Conservation (phyloP, 2,329 filamentous ascomycete species). For the Colletotrichum tabaci region DNA sequence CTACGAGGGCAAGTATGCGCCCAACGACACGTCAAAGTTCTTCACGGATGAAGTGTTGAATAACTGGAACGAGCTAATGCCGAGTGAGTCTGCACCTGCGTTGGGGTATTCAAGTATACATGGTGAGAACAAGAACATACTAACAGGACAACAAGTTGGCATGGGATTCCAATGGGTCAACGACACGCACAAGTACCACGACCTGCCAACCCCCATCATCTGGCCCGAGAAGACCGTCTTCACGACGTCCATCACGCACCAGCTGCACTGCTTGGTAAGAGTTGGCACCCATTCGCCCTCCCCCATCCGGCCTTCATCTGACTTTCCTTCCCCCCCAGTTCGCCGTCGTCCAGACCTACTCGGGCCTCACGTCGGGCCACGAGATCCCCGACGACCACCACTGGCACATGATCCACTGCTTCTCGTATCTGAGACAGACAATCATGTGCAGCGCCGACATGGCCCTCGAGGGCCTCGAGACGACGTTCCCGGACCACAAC, state of each 20-base stretch:
- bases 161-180: constrained; percentile 58
- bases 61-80: constrained; percentile 58
- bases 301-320: no score
- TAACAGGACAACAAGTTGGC: constrained; percentile 43
- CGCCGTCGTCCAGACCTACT: constrained; percentile 61
- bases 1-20: constrained; percentile 52
- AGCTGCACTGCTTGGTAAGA: constrained; percentile 59
- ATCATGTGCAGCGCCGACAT: constrained; percentile 63
- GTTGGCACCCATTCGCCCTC: background rate
- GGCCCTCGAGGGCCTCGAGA: constrained; percentile 61
- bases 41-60: constrained; percentile 52
- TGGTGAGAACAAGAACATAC: constrained; percentile 11
- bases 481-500: constrained; percentile 63
- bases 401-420: constrained; percentile 65
- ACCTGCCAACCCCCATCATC: constrained; percentile 54
- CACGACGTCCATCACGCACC: constrained; percentile 60
- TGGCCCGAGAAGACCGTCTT: constrained; percentile 56
- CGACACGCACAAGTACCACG: constrained; percentile 53
- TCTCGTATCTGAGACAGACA: constrained; percentile 63
- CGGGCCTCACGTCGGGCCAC: constrained; percentile 56
- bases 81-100: constrained; percentile 45
- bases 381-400: constrained; percentile 60
- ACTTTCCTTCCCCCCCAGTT: constrained; percentile 45
- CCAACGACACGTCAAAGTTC: constrained; percentile 58
- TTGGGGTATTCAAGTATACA: background rate